These are phyloP conservation scores for Rhynchosporium agropyri DNA, from an alignment of 2,329 filamentous ascomycete species.

Conservation along the genomic window DNA sequence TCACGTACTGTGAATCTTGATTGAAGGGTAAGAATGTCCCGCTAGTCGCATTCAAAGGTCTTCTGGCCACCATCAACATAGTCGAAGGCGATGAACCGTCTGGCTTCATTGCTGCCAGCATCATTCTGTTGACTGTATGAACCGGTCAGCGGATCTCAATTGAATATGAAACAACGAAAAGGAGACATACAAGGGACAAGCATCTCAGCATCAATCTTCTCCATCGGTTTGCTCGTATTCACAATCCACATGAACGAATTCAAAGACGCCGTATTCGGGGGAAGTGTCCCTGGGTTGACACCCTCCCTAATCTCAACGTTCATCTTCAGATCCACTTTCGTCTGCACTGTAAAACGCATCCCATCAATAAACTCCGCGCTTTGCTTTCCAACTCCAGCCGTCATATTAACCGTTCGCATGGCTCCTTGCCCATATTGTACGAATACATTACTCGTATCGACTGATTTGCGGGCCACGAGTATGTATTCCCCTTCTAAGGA, in stretches of 20 bases:
- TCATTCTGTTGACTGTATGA: slow-evolving; percentile 29
- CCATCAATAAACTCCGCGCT: slow-evolving; percentile 41
- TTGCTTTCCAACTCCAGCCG: slow-evolving; percentile 34
- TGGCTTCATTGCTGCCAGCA: slow-evolving; percentile 27
- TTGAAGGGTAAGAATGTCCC: slow-evolving; percentile 26
- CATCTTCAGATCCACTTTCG: slow-evolving; percentile 23
- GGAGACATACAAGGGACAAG: slow-evolving; percentile 27
- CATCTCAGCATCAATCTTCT: slow-evolving; percentile 25
- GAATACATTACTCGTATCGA: slow-evolving; percentile 41
- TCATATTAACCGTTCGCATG: slow-evolving; percentile 41
- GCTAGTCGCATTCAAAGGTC: slow-evolving; percentile 30
- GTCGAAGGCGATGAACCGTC: slow-evolving; percentile 26
- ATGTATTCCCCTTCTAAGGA: slow-evolving; percentile 42
- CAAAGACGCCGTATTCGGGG: slow-evolving; percentile 24
- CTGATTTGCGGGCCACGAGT: slow-evolving; percentile 39
- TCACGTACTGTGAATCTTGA: slow-evolving; percentile 20
- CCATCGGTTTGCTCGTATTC: slow-evolving; percentile 27
- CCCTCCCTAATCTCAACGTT: slow-evolving; percentile 28
- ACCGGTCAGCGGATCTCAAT: not conserved
- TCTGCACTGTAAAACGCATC: slow-evolving; percentile 33
- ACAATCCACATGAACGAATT: slow-evolving; percentile 32
- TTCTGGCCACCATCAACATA: slow-evolving; percentile 29
- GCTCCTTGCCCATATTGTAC: slow-evolving; percentile 43
- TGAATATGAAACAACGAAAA: not conserved
- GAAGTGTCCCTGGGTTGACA: slow-evolving; percentile 27